Evolutionary conservation across 2,329 filamentous ascomycete species (phyloP).

Genomic region (Didymella keratinophila): DNA sequence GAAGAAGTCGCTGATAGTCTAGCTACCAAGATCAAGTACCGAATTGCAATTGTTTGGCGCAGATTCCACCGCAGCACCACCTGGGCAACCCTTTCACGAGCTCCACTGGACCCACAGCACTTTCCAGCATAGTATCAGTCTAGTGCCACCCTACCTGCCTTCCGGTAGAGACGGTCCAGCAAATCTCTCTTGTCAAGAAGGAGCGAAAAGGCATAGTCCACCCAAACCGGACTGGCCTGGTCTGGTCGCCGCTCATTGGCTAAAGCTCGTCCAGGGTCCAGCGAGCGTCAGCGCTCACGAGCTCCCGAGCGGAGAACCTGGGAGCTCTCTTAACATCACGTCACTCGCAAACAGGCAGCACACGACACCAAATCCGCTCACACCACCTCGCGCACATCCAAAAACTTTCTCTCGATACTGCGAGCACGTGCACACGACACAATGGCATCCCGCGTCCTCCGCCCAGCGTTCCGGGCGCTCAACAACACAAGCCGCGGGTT

Average conservation of each 20-base stretch:
- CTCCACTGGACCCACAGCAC: neutral
- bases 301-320: slow-evolving; percentile 19
- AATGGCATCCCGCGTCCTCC: slow-evolving; percentile 57
- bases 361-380: neutral
- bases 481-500: slow-evolving; percentile 45
- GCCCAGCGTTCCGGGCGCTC: slow-evolving; percentile 50
- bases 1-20: neutral
- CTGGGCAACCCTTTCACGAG: neutral
- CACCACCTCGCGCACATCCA: neutral
- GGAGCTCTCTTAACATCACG: slow-evolving; percentile 22
- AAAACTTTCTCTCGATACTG: neutral
- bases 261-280: neutral
- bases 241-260: slow-evolving; percentile 3
- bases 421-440: neutral
- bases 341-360: slow-evolving; percentile 14
- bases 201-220: slow-evolving; percentile 6
- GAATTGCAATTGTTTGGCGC: neutral
- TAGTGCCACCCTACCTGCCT: neutral
- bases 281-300: slow-evolving; percentile 12
- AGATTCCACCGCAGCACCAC: neutral
- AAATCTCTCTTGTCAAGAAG: neutral
- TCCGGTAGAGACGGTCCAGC: neutral
- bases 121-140: neutral
- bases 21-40: neutral
- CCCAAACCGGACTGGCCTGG: neutral